Percentiles rank a stretch among this genome's conserved stretches.
Evolutionary conservation across 768 basidiomycete species (phyloP).

Genomic region (Mycena pura): DNA sequence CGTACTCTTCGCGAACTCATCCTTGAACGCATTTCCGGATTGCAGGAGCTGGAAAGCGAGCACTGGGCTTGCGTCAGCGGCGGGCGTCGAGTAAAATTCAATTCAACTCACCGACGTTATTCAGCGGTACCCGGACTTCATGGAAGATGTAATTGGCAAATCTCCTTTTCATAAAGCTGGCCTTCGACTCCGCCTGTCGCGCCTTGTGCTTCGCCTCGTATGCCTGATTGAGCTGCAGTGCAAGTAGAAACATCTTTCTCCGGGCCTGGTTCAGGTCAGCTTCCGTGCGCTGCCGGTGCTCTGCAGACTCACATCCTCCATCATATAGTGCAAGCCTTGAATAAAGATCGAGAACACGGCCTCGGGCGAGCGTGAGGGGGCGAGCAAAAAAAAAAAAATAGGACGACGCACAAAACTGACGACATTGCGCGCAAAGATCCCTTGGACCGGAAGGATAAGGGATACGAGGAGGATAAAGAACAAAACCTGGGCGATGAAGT

Average conservation of each 20-base stretch:
- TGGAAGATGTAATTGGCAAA: slow-evolving; percentile 59
- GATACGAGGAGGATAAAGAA: slow-evolving; percentile 27
- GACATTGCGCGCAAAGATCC: slow-evolving; percentile 30
- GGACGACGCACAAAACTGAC: slow-evolving; percentile 35
- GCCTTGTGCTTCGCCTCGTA: slow-evolving; percentile 38
- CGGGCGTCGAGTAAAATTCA: neutral
- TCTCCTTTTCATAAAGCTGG: slow-evolving; percentile 41
- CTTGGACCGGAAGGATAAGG: slow-evolving; percentile 31
- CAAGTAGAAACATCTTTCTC: slow-evolving; percentile 49
- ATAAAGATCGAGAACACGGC: slow-evolving; percentile 31
- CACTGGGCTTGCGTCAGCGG: slow-evolving; percentile 21
- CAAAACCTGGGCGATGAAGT: slow-evolving; percentile 24
- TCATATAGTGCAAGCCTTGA: slow-evolving; percentile 33
- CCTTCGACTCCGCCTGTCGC: slow-evolving; percentile 43
- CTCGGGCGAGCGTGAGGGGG: slow-evolving; percentile 17
- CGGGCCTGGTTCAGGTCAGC: slow-evolving; percentile 26
- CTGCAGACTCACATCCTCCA: slow-evolving; percentile 27
- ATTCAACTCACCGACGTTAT: slow-evolving; percentile 44
- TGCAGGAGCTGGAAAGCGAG: slow-evolving; percentile 55
- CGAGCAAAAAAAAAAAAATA: slow-evolving; percentile 41
- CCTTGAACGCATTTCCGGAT: slow-evolving; percentile 43
- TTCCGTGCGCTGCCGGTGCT: neutral
- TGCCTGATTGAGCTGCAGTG: slow-evolving; percentile 33
- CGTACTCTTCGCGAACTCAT: slow-evolving; percentile 35
- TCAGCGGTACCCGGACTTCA: slow-evolving; percentile 57